Evolutionary conservation across 2,329 filamentous ascomycete species (phyloP).

Genomic region (Fusarium stilboides): DNA sequence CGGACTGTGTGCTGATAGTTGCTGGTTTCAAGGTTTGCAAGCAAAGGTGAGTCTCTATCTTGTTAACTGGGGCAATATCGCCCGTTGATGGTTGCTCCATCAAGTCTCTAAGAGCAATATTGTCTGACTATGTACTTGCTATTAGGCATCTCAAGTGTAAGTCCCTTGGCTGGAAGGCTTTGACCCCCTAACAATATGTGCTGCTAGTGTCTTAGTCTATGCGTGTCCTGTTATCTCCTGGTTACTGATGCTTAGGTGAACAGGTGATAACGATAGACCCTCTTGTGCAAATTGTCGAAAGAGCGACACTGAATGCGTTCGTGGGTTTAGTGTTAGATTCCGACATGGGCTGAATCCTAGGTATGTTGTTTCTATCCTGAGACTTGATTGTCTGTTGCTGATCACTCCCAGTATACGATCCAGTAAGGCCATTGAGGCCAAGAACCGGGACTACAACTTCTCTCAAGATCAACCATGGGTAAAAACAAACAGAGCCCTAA

Average conservation of each 20-base stretch:
- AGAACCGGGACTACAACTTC: slow-evolving; percentile 44
- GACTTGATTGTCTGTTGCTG: neutral
- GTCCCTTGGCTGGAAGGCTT: neutral
- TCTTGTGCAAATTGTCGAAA: slow-evolving; percentile 50
- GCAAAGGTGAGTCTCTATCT: slow-evolving; percentile 39
- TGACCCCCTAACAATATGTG: neutral
- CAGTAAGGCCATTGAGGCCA: slow-evolving; percentile 32
- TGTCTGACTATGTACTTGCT: slow-evolving; percentile 17
- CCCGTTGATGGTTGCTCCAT: slow-evolving; percentile 13
- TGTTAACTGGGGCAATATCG: slow-evolving; percentile 17
- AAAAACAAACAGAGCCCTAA: slow-evolving; percentile 46
- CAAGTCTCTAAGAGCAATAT: neutral
- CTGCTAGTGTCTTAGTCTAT: neutral
- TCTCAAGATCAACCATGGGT: slow-evolving; percentile 51
- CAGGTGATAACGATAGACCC: slow-evolving; percentile 42
- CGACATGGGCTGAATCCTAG: slow-evolving; percentile 50
- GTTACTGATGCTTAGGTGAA: slow-evolving; percentile 15
- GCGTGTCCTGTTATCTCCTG: too few species aligned
- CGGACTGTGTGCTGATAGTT: slow-evolving; percentile 21
- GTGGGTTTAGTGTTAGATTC: slow-evolving; percentile 50
- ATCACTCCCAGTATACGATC: slow-evolving; percentile 40
- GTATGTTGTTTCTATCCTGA: slow-evolving; percentile 12
- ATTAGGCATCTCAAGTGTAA: slow-evolving; percentile 47
- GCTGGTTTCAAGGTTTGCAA: slow-evolving; percentile 40
- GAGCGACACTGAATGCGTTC: slow-evolving; percentile 47